Base-by-base conservation (phyloP, 177 flowering plant genomes). In the Vitis hybrid region DNA sequence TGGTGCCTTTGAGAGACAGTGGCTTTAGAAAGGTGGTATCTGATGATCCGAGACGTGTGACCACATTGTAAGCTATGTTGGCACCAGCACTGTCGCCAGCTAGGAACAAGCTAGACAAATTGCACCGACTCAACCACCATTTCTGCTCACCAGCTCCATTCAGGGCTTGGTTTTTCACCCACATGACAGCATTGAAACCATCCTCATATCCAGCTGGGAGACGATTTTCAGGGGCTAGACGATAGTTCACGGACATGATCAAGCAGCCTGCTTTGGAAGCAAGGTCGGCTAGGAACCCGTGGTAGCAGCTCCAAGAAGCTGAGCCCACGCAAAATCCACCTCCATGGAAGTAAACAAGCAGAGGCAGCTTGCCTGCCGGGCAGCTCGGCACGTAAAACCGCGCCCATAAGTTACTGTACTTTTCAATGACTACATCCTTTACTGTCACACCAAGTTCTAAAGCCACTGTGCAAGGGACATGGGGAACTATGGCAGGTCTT, bases 251-350 rank as follows among this genome's bases (percentile, higher is more conserved):
- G 11, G 89, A 84, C 58, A 86, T 4, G 57, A 86, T 72, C 5
- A 84, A 64, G 51, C 86, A 82, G 21, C 68, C 60, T 32, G 80
- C 81, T 65, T 63, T 76, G 51, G 75, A 54, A 26, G 87, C 74
- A 17, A 86, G 82, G 23, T 73, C 70, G 60, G 78, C 52, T 3
- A 84, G 60, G 71, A 86, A 86, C 30, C 80, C 78, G 67, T 86
- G 83, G 81, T 86, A 86, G 56, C 89, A 84, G 50, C 72, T 67
- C 89, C 89, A 86, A 21, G 86, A 70, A 19, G 86, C 83, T 5
- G 89, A 86, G 65, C 87, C 87, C 12, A 86, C 79, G 52, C 85
- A 83, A 60, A 85, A 85, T 21, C 88, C 88, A 2, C 88, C 87
- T 14, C 87, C 87, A 61, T 84, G 87, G 71, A 86, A 82, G 78